Conservation (phyloP, 2,329 filamentous ascomycete genomes). For the Curvularia spicifera region DNA sequence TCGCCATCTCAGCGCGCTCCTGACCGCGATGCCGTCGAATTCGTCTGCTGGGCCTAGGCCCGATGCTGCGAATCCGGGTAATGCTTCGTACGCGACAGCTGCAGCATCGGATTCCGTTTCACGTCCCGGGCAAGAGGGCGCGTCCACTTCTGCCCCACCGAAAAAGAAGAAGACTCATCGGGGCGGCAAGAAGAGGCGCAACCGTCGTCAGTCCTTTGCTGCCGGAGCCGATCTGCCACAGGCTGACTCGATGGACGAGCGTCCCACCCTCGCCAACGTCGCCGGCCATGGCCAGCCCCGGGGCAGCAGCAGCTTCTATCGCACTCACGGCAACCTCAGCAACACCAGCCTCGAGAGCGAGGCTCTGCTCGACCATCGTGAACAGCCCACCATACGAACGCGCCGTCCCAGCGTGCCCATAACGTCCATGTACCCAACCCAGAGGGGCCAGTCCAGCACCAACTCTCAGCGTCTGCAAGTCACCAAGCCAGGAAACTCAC, state of each 20-base stretch:
- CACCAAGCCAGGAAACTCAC: slow-evolving; percentile 18
- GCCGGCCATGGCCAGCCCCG: slow-evolving; percentile 40
- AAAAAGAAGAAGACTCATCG: slow-evolving; percentile 75
- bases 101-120: slow-evolving; percentile 19
- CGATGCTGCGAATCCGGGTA: slow-evolving; percentile 19
- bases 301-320: slow-evolving; percentile 60
- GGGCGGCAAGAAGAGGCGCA: slow-evolving; percentile 76
- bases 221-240: slow-evolving; percentile 61
- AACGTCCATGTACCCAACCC: slow-evolving; percentile 37
- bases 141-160: slow-evolving; percentile 20
- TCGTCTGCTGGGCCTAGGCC: slow-evolving; percentile 17
- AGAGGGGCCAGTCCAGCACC: slow-evolving; percentile 32
- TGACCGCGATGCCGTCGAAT: slow-evolving; percentile 27
- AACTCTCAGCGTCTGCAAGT: slow-evolving; percentile 28
- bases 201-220: slow-evolving; percentile 82
- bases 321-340: slow-evolving; percentile 68
- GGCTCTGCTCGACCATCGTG: slow-evolving; percentile 83
- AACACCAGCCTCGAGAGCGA: slow-evolving; percentile 89
- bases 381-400: slow-evolving; percentile 50
- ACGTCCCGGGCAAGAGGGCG: slow-evolving; percentile 14
- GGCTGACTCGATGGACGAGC: slow-evolving; percentile 61
- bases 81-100: slow-evolving; percentile 25
- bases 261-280: slow-evolving; percentile 51
- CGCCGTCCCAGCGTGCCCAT: slow-evolving; percentile 55
- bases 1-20: slow-evolving; percentile 7